Base-by-base conservation (phyloP, 345 rosid species). In the Sonneratia alba region DNA sequence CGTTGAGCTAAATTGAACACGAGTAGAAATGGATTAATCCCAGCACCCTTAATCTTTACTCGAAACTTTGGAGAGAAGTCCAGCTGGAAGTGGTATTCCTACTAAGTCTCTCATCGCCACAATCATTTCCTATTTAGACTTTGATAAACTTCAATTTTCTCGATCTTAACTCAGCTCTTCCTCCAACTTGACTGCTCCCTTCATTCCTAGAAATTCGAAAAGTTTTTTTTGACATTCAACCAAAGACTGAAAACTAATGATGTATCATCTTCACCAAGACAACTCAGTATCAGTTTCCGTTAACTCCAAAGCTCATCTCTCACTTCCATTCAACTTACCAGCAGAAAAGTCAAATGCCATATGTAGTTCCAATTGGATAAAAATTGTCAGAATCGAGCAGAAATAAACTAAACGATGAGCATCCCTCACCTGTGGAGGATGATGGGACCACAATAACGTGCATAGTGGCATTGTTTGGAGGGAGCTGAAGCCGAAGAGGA, bases 401-500 rank as follows among this genome's bases (percentile, higher is more conserved):
- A 15, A 27, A 68, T 68, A 13, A 19, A 68, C 12, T 12, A 43
- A 3, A 43, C 0, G 4, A 40, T 2, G 66, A 48, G 42, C 67
- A 59, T 70, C 12, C 6, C 80, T 80, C 72, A 86, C 96, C 80
- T 81, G 74, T 76, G 18, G 89, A 85, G 0, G 81, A 77, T 3
- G 83, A 75, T 1, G 85, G 87, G 43, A 96, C 84, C 32, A 92
- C 77, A 32, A 96, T 49, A 49, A 96, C 98, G 77, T 88, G 95
- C 89, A 96, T 61, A 73, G 88, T 83, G 2, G 91, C 80, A 57
- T 78, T 89, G 78, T 91, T 92, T 27, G 99, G 99, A 27, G 99
- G 99, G 76, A 96, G 98, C 81, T 88, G 98, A 78, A 96, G 83
- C 36, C 87, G 88, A 73, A 96, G 93, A 0, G 97, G 97, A 74